Evolutionary conservation across 345 rosid genomes (phyloP).

Genomic region (Excoecaria cochinchinensis): DNA sequence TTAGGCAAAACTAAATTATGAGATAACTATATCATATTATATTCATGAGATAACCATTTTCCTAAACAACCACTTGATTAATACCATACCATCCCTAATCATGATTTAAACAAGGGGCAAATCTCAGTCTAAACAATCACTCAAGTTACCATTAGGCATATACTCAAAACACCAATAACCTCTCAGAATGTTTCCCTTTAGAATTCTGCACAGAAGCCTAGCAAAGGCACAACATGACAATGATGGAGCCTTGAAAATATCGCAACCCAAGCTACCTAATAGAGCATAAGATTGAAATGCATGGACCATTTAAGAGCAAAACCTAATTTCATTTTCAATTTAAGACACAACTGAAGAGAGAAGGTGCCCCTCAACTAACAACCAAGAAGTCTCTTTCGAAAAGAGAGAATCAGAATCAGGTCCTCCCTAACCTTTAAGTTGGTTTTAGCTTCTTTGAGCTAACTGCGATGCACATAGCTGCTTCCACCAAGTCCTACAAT

Average conservation of each 20-base stretch:
- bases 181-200: conserved; percentile 72
- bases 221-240: conserved; percentile 86
- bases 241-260: conserved; percentile 85
- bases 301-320: neutral
- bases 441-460: conserved; percentile 75
- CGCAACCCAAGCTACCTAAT: conserved; percentile 57
- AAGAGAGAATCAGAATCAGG: conserved; percentile 58
- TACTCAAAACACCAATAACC: conserved; percentile 86
- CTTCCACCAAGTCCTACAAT: conserved; percentile 89
- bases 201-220: conserved; percentile 84
- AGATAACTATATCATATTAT: too few species aligned
- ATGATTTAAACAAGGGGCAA: too few species aligned
- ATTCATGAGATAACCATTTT: too few species aligned
- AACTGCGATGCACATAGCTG: conserved; percentile 80
- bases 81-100: too few species aligned
- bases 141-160: conserved; percentile 74
- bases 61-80: too few species aligned
- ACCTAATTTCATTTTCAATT: neutral
- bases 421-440: conserved; percentile 60
- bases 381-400: conserved; percentile 58
- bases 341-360: conserved; percentile 8
- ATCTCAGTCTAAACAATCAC: conserved; percentile 77
- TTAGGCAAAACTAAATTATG: too few species aligned
- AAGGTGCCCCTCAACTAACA: neutral
- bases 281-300: conserved; percentile 9